These are phyloP conservation scores for Sporisorium iseilematis-ciliati DNA, from an alignment of 1,284 basidiomycete species.

Conservation along the genomic window DNA sequence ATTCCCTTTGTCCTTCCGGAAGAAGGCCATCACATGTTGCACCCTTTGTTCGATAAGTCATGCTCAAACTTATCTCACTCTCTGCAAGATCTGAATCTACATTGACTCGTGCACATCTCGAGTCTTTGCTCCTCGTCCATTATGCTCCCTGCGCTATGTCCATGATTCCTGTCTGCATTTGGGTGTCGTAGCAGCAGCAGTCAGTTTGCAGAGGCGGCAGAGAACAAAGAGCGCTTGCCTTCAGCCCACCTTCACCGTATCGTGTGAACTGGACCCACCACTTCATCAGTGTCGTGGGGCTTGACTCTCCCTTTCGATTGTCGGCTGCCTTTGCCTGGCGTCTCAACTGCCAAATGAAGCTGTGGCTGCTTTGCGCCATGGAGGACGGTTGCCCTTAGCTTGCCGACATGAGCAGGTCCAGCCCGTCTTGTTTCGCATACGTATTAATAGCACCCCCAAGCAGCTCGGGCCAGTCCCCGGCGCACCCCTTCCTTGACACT, in stretches of 20 bases:
- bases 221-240: neutral
- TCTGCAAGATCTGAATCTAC: neutral
- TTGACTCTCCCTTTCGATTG: neutral
- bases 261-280: conserved; percentile 2
- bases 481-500: conserved; percentile 1
- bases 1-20: neutral
- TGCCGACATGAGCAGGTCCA: neutral
- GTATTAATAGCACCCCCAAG: neutral
- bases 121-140: neutral
- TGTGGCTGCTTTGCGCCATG: conserved; percentile 4
- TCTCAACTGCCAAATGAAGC: neutral
- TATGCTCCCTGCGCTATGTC: neutral
- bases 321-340: neutral
- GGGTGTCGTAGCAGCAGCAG: neutral
- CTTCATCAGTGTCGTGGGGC: neutral
- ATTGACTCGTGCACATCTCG: neutral
- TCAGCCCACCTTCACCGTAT: conserved; percentile 5
- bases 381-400: neutral
- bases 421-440: conserved; percentile 1
- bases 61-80: neutral
- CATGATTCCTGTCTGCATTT: neutral
- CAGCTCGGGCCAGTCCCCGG: neutral
- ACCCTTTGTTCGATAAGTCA: neutral
- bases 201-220: neutral
- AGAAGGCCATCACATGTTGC: neutral